Evolutionary conservation across 2,329 filamentous ascomycete genomes (phyloP), one percentile per base, ranked within the genome.

Genomic region (Alternaria sp.): DNA sequence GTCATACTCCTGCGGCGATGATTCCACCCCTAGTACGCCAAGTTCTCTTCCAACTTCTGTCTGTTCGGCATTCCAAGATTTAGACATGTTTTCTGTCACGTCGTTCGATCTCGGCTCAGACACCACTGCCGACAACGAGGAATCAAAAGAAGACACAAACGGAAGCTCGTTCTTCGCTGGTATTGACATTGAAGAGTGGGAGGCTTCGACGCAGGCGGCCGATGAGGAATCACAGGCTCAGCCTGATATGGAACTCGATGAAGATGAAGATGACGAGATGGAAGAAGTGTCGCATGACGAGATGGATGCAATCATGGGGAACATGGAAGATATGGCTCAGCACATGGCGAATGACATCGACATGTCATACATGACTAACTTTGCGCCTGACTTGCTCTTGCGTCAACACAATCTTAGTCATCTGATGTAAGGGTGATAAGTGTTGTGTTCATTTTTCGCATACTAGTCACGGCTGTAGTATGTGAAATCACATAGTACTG

Each of bases 351-450:
- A 60, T 28, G 58, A 57, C 5, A 28, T 27, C 5, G 69, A 71
- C 22, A 36, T 71, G 6, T 57, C 54, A 18, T 71, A 65, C 40
- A 57, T 70, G 62, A 59, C 55, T 5, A 71, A 70, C n/a, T 70
- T 71, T 30, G 67, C 67, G 14, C 69, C 69, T 27, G 62, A 63
- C 3, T 27, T 71, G 46, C 27, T 71, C 20, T 49, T 67, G 20
- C 34, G n/a, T 49, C 41, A 54, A 10, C 56, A 64, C 22, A 40
- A 64, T 22, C 45, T 67, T 30, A 56, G 50, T 30, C 60, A 64
- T 20, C 20, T 60, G 11, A 18, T 43, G 20, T 67, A 32, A 60
- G 22, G 20, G 38, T 14, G 12, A 14, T 22, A 3, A 25, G 11
- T 16, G 18, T 28, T 12, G 41, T 32, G 18, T 27, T 14, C 27